These are phyloP conservation scores for Phytophthora megakarya DNA, from an alignment of 352 stramenopile genomes.

Conservation along the genomic window DNA sequence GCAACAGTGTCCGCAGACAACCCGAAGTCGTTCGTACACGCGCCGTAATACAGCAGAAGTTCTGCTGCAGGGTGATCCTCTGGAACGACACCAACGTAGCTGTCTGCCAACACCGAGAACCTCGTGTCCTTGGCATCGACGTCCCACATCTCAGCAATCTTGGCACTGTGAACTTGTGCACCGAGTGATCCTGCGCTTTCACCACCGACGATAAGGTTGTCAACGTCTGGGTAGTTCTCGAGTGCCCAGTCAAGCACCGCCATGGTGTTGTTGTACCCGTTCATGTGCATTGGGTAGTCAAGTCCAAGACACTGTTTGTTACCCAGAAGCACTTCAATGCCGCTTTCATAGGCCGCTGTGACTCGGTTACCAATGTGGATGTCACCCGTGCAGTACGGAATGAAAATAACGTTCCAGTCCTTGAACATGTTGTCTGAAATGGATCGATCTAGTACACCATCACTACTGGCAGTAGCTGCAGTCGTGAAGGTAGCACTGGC, in stretches of 20 bases:
- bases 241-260: conserved; percentile 62
- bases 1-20: conserved; percentile 43
- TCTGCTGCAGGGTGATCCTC: conserved; percentile 38
- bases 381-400: conserved; percentile 77
- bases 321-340: conserved; percentile 40
- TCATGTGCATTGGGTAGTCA: conserved; percentile 55
- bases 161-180: conserved; percentile 44
- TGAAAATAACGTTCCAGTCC: conserved; percentile 75
- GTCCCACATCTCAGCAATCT: conserved; percentile 61
- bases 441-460: conserved; percentile 53
- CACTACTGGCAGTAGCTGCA: conserved; percentile 43
- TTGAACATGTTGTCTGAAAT: conserved; percentile 63
- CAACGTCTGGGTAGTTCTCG: conserved; percentile 60
- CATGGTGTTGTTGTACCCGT: conserved; percentile 70
- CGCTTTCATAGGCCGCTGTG: conserved; percentile 26
- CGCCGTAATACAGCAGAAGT: conserved; percentile 48
- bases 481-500: conserved; percentile 46
- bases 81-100: conserved; percentile 59
- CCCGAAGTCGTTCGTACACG: conserved; percentile 34
- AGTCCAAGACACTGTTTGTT: conserved; percentile 39
- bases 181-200: conserved; percentile 61
- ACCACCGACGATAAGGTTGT: conserved; percentile 55
- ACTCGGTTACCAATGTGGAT: conserved; percentile 59
- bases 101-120: conserved; percentile 54
- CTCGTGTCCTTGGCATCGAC: conserved; percentile 44